Percentiles rank a stretch among this genome's conserved stretches.
Evolutionary conservation across 139 green algal genomes (phyloP).

Genomic region (Eudorina sp.): DNA sequence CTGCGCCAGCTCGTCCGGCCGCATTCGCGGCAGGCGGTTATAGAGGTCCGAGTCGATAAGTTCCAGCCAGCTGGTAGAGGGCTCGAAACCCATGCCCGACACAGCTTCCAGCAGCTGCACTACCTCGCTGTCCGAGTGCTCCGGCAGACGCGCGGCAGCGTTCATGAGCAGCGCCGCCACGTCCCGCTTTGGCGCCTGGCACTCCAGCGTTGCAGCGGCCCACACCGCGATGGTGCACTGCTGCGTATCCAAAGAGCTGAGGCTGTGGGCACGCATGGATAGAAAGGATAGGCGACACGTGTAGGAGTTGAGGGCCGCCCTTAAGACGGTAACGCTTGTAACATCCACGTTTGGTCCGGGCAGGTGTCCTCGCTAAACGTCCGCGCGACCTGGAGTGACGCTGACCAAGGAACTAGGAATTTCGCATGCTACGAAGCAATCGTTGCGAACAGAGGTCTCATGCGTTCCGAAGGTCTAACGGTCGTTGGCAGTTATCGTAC

Average conservation of each 20-base stretch:
- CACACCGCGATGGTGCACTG: constrained; percentile 41
- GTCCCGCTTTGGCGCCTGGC: neutral
- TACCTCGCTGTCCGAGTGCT: constrained; percentile 15
- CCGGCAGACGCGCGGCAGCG: neutral
- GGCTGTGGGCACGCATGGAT: neutral
- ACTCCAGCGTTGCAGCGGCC: neutral
- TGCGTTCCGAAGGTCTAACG: no score
- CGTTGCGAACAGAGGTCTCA: no score
- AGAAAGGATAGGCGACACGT: no score
- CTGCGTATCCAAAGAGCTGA: constrained; percentile 17
- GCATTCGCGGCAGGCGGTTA: constrained; percentile 23
- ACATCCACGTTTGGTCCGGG: no score
- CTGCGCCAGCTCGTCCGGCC: neutral
- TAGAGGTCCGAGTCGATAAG: constrained; percentile 14
- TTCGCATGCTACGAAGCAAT: no score
- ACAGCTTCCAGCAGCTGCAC: constrained; percentile 10
- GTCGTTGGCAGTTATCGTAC: no score
- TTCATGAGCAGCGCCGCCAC: neutral
- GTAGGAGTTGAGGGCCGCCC: no score
- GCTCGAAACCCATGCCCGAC: neutral
- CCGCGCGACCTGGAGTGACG: no score
- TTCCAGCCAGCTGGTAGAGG: neutral
- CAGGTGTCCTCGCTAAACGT: no score
- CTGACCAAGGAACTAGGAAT: no score
- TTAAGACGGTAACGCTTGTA: no score